These are phyloP conservation scores for Gardenia jasminoides DNA, from an alignment of 257 asterid species.

Conservation along the genomic window DNA sequence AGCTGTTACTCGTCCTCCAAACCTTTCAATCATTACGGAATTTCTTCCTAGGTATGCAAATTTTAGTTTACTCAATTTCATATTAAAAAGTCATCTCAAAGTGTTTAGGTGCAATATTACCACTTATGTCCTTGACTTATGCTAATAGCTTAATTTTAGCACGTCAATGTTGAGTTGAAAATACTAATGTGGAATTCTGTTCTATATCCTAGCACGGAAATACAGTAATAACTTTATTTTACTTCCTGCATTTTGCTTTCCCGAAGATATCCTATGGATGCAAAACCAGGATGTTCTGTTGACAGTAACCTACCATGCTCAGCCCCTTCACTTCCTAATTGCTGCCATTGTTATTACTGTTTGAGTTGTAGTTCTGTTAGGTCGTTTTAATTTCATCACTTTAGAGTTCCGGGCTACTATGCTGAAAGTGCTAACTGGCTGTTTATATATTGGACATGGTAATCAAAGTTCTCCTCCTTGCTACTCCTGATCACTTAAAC, in stretches of 20 bases:
- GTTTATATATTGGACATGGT: background rate
- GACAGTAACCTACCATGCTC: background rate
- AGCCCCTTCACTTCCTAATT: background rate
- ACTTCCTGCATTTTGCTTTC: background rate
- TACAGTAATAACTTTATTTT: background rate
- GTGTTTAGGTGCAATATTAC: background rate
- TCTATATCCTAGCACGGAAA: background rate
- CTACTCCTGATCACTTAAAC: background rate
- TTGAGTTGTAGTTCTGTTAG: background rate
- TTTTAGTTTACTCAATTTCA: background rate
- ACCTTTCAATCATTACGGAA: conserved; percentile 90
- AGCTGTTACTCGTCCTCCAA: conserved; percentile 94
- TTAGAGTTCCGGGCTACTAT: background rate
- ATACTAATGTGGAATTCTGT: background rate
- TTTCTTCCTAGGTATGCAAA: conserved; percentile 85
- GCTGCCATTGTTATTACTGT: background rate
- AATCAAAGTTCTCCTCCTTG: background rate
- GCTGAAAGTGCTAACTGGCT: background rate
- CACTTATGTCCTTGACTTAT: background rate
- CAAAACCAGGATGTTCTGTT: background rate
- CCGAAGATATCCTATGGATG: background rate
- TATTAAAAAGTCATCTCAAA: background rate
- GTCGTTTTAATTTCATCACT: background rate
- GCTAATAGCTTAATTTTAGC: background rate
- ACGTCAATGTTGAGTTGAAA: background rate